These are phyloP conservation scores for Pseudogymnoascus sp. DNA, from an alignment of 2,329 filamentous ascomycete species.

Conservation along the genomic window DNA sequence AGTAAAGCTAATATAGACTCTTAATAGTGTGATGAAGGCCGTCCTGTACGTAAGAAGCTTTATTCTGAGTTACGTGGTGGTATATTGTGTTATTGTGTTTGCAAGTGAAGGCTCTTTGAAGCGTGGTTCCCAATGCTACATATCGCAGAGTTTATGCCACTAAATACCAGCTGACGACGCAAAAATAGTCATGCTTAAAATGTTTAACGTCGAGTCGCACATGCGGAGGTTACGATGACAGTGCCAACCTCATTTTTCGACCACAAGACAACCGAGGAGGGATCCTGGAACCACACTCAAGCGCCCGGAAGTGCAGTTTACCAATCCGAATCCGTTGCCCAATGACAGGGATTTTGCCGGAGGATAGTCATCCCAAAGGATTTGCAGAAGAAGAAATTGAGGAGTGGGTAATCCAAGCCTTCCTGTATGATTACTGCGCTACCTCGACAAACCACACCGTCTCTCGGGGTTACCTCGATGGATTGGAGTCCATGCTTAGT, in stretches of 20 bases:
- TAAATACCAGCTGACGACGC: neutral
- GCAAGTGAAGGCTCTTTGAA: neutral
- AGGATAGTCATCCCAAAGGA: conserved; percentile 18
- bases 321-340: conserved; percentile 19
- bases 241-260: conserved; percentile 5
- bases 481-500: conserved; percentile 16
- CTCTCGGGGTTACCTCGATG: conserved; percentile 19
- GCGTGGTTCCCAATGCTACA: neutral
- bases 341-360: conserved; percentile 17
- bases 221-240: conserved; percentile 18
- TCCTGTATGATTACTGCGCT: conserved; percentile 23
- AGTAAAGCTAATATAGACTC: neutral
- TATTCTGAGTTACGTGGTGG: neutral
- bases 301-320: conserved; percentile 21
- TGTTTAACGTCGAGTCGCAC: conserved; percentile 18
- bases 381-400: conserved; percentile 16
- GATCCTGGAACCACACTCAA: neutral
- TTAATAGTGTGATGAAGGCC: conserved; percentile 21
- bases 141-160: neutral
- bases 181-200: conserved; percentile 20
- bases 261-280: neutral
- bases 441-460: conserved; percentile 17
- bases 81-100: neutral
- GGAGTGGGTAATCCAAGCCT: conserved; percentile 17
- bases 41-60: conserved; percentile 18